phyloP scores from a whole-genome alignment of 164 flowering plant genomes.

The Vitis amurensis region DNA sequence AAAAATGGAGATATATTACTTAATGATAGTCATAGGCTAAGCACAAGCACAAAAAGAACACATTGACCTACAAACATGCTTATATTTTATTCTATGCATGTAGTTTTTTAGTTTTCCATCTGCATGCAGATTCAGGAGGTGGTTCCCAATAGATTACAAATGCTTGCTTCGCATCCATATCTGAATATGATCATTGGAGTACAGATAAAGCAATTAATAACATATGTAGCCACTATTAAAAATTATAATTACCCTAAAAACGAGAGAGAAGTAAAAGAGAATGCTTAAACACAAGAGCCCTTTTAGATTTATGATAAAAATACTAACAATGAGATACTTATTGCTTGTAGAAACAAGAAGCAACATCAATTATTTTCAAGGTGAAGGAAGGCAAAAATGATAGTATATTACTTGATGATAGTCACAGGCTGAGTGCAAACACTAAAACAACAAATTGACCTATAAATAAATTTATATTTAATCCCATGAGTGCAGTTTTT shows the following conservation, averaged over 20 bases:
- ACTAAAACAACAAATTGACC: neutral
- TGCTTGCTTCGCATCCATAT: constrained; percentile 71
- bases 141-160: constrained; percentile 92
- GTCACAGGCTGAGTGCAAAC: neutral
- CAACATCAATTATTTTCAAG: neutral
- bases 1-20: neutral
- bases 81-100: neutral
- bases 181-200: constrained; percentile 34
- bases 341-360: neutral
- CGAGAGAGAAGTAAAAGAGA: neutral
- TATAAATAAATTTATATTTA: neutral
- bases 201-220: constrained; percentile 3
- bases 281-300: neutral
- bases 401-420: neutral
- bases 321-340: neutral
- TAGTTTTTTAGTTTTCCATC: constrained; percentile 42
- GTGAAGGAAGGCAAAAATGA: neutral
- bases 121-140: constrained; percentile 71
- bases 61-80: neutral
- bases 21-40: neutral
- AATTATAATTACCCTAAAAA: neutral
- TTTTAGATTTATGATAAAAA: neutral
- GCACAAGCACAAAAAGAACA: neutral
- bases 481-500: neutral
- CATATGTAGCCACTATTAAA: too few species aligned